Conservation (phyloP, 202 grass and related monocot genomes). For the Zoysia matrella region DNA sequence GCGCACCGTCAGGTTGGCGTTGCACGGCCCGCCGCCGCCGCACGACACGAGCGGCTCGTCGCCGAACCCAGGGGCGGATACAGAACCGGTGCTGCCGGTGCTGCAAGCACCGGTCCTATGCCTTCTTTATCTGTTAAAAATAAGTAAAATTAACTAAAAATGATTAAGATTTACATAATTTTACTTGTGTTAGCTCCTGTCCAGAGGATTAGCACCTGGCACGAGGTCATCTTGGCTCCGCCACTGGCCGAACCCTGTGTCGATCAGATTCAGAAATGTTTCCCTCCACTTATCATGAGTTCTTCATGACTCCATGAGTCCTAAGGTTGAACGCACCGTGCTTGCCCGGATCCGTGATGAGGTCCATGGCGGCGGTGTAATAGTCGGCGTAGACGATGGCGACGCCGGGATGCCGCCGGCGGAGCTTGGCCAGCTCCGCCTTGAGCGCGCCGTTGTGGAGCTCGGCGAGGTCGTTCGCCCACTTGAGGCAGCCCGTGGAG, state of each 20-base stretch:
- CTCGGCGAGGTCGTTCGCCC: conserved; percentile 46
- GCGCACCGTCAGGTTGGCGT: not conserved
- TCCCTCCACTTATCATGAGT: not conserved
- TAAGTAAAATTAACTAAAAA: too few species aligned
- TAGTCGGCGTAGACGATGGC: conserved; percentile 59
- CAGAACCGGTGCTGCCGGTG: too few species aligned
- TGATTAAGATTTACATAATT: too few species aligned
- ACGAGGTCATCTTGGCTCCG: too few species aligned
- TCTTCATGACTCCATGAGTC: not conserved
- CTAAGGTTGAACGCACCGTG: conserved; percentile 21
- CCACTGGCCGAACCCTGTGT: not conserved
- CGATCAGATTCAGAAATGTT: not conserved
- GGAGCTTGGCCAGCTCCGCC: conserved; percentile 19
- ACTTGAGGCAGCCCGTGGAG: conserved; percentile 53
- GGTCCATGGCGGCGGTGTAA: conserved; percentile 37
- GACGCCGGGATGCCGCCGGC: not conserved
- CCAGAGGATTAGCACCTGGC: too few species aligned
- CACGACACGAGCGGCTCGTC: conserved; percentile 46
- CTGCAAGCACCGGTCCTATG: too few species aligned
- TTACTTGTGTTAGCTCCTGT: too few species aligned
- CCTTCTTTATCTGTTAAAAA: too few species aligned
- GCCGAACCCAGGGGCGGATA: not conserved
- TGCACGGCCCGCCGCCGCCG: conserved; percentile 43
- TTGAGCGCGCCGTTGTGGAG: conserved; percentile 54
- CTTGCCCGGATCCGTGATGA: conserved; percentile 36